Evolutionary conservation across 768 basidiomycete genomes (phyloP).

Genomic region (Coprinopsis strossmayeri): DNA sequence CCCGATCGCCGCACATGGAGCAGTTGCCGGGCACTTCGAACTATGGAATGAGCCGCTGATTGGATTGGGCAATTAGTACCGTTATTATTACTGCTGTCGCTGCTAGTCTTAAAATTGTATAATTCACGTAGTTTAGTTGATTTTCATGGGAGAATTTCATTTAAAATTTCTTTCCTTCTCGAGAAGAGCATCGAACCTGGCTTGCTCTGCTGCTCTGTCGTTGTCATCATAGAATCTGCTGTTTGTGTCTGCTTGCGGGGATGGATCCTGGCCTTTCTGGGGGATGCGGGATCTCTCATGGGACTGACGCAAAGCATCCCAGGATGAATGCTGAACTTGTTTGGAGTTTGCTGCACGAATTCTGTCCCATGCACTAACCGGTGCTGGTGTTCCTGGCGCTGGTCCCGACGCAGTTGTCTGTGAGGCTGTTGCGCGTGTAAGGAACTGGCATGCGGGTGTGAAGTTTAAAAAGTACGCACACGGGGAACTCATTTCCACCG

Average conservation of each 20-base stretch:
- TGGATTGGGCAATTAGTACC: background rate
- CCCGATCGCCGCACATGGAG: conserved; percentile 17
- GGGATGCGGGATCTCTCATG: conserved; percentile 34
- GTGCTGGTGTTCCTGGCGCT: conserved; percentile 13
- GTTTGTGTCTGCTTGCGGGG: background rate
- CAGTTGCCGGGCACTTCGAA: background rate
- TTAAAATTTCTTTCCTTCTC: conserved; percentile 49
- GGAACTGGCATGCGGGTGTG: background rate
- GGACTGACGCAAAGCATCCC: conserved; percentile 62
- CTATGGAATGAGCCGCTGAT: conserved; percentile 9
- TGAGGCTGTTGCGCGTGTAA: background rate
- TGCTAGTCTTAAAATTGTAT: background rate
- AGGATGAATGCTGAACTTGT: conserved; percentile 43
- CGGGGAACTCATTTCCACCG: conserved; percentile 6
- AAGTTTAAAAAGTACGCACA: too few species aligned
- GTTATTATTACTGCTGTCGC: background rate
- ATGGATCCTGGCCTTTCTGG: conserved; percentile 10
- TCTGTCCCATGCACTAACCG: conserved; percentile 53
- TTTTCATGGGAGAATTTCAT: conserved; percentile 10
- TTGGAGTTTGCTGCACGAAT: conserved; percentile 50
- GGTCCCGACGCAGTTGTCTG: background rate
- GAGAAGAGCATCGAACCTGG: conserved; percentile 50
- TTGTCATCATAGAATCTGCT: conserved; percentile 10
- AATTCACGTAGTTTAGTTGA: background rate
- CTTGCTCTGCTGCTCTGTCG: conserved; percentile 42